Base-by-base conservation (phyloP, 2,329 filamentous ascomycete species). In the Alternaria sp. region DNA sequence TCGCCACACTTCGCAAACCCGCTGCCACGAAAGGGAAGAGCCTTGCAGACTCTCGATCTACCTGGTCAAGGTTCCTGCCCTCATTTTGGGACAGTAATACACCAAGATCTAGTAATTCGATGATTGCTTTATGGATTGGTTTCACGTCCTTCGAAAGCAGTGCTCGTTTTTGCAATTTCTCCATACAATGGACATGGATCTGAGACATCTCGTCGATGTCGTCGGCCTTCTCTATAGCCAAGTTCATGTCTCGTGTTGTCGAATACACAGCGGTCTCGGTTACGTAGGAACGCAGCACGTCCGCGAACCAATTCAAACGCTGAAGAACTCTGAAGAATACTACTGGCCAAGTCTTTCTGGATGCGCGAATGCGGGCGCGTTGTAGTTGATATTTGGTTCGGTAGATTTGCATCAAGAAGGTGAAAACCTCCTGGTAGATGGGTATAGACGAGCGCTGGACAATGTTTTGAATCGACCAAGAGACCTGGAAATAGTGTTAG, bases 161-260 rank as follows among this genome's bases (percentile, higher is more conserved):
- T 9, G 91, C 87, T 64, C 92, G 88, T 32, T 88, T 85, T 57
- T 89, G 81, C 11, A 95, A 80, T 2, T 84, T 84, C 44, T 82
- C 83, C 44, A 91, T 80, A 69, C 90, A 94, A 0, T 77, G 74
- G 5, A 85, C 79, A 73, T 97, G 93, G 1, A 89, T 84, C 1
- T 79, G 79, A 26, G 93, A 88, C 91, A 97, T 96, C 26, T 86
- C 86, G 73, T 97, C 93, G 9, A 97, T 87, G 66, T 94, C 92
- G 26, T 85, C 83, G 0, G 92, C 88, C 6, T 81, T 79, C 14
- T 79, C 77, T 52, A 97, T 83, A 0, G 84, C 81, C 3, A 77
- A 74, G 6, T 81, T 80, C 81, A 97, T 85, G 30, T 82, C 81
- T 2, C 78, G 71, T 2, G 84, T 86, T 22, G 88, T 83, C 0